These are phyloP conservation scores for Neonectria punicea DNA, from an alignment of 2,329 filamentous ascomycete genomes.

Conservation along the genomic window DNA sequence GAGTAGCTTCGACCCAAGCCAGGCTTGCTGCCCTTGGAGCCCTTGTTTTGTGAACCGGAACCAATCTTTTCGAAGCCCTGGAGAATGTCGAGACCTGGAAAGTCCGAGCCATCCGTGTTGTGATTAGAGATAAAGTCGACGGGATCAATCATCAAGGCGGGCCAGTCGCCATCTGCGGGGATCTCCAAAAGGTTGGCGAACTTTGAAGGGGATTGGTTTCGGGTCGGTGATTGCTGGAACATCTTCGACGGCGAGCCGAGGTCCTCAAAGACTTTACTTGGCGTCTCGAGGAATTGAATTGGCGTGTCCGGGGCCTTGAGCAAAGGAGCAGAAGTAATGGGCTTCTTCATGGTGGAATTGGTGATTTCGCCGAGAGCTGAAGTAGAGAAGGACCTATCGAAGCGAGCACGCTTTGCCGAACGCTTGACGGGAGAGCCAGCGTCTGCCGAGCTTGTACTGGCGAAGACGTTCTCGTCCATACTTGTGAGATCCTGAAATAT, in stretches of 20 bases:
- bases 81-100: slow-evolving; percentile 74
- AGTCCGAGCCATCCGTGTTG: slow-evolving; percentile 65
- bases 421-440: slow-evolving; percentile 75
- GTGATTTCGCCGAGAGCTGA: slow-evolving; percentile 71
- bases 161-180: slow-evolving; percentile 53
- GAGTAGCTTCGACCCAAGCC: slow-evolving; percentile 46
- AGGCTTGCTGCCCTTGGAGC: slow-evolving; percentile 42
- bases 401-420: slow-evolving; percentile 66
- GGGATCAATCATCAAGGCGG: slow-evolving; percentile 47
- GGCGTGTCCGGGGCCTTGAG: slow-evolving; percentile 59
- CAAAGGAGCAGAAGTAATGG: slow-evolving; percentile 60
- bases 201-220: slow-evolving; percentile 63
- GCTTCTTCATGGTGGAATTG: slow-evolving; percentile 62
- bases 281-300: slow-evolving; percentile 60
- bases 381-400: slow-evolving; percentile 72
- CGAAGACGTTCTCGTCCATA: slow-evolving; percentile 45
- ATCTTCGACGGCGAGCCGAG: slow-evolving; percentile 67
- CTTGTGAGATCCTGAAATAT: slow-evolving; percentile 63
- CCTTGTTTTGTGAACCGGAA: slow-evolving; percentile 50
- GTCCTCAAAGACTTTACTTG: slow-evolving; percentile 66
- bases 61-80: slow-evolving; percentile 83
- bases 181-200: slow-evolving; percentile 50
- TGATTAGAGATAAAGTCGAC: slow-evolving; percentile 57
- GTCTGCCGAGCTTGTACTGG: slow-evolving; percentile 58
- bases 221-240: slow-evolving; percentile 49